These are phyloP conservation scores for Nannochloris sp. DNA, from an alignment of 139 green algal genomes.

Conservation along the genomic window DNA sequence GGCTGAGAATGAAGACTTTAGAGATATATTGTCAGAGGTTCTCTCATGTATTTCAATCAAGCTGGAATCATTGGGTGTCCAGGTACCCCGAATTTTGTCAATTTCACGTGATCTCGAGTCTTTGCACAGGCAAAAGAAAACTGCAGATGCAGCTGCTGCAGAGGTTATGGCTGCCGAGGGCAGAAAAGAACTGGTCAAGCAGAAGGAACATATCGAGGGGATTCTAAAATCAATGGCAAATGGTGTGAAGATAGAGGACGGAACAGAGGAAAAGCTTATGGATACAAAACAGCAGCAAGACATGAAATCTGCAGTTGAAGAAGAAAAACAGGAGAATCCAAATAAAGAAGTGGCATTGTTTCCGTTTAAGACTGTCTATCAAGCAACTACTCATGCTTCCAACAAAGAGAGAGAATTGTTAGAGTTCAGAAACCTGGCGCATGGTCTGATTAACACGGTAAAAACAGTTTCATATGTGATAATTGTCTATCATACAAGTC, in stretches of 20 bases:
- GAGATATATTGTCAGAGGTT: slow-evolving; percentile 60
- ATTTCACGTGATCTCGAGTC: slow-evolving; percentile 11
- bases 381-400: not conserved
- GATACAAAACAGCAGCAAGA: slow-evolving; percentile 54
- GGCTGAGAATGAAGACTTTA: slow-evolving; percentile 20
- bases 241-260: not conserved
- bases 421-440: slow-evolving; percentile 19
- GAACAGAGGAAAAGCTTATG: not conserved
- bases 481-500: slow-evolving; percentile 32
- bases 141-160: slow-evolving; percentile 7
- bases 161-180: not conserved
- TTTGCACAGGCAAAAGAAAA: slow-evolving; percentile 14
- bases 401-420: slow-evolving; percentile 5
- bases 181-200: slow-evolving; percentile 4
- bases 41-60: slow-evolving; percentile 75
- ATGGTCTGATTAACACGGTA: slow-evolving; percentile 39
- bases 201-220: slow-evolving; percentile 7
- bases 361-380: slow-evolving; percentile 6
- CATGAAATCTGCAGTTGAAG: slow-evolving; percentile 7
- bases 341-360: not conserved
- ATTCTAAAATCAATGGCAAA: not conserved
- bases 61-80: slow-evolving; percentile 41
- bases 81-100: slow-evolving; percentile 17
- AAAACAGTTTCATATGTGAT: slow-evolving; percentile 24
- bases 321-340: not conserved